Evolutionary conservation across 345 rosid species (phyloP).

Genomic region (Eucalyptus erythrocorys): DNA sequence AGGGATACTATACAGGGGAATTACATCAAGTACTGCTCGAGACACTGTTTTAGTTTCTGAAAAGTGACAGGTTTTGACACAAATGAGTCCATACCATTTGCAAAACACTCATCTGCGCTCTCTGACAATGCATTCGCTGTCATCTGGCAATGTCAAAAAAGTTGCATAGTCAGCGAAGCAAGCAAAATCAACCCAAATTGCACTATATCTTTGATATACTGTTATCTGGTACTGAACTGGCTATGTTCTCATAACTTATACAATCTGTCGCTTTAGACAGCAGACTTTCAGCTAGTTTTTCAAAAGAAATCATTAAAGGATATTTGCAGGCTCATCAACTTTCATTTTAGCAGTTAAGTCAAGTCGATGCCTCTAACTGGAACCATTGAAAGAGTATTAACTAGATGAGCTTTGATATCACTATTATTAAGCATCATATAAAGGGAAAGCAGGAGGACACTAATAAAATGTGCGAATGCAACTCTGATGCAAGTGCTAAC

Average conservation of each 20-base stretch:
- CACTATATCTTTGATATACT: not conserved
- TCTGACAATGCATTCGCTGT: slow-evolving; percentile 90
- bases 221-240: not conserved
- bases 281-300: not conserved
- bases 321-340: not conserved
- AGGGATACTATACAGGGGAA: not conserved
- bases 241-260: not conserved
- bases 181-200: not conserved
- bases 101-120: slow-evolving; percentile 84
- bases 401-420: not conserved
- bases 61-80: slow-evolving; percentile 86
- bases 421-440: not conserved
- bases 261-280: not conserved
- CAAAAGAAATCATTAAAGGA: not conserved
- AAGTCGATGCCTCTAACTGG: not conserved
- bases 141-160: slow-evolving; percentile 44
- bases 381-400: not conserved
- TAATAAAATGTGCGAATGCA: not conserved
- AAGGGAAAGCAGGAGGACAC: not conserved
- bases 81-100: slow-evolving; percentile 92
- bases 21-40: slow-evolving; percentile 47
- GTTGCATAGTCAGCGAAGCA: not conserved
- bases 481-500: slow-evolving; percentile 23
- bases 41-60: slow-evolving; percentile 66
- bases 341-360: not conserved